Conservation (phyloP, 768 basidiomycete species). For the Artomyces pyxidatus region DNA sequence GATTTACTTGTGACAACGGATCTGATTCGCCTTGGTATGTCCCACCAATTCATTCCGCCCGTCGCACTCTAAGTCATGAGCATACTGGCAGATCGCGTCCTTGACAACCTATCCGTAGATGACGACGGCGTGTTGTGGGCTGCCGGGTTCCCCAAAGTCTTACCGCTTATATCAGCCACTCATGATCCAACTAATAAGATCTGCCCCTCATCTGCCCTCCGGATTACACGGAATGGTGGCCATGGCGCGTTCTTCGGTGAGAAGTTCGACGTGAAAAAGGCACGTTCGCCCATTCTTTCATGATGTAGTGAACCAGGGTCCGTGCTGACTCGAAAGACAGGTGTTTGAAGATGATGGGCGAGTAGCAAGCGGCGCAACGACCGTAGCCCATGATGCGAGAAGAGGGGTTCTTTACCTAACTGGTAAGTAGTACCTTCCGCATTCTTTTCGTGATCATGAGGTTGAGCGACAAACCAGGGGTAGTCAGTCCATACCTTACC, state of each 20-base stretch:
- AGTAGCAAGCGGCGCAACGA: constrained; percentile 47
- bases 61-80: not conserved
- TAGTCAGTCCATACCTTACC: no score
- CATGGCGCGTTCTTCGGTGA: constrained; percentile 46
- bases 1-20: constrained; percentile 49
- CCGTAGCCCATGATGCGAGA: constrained; percentile 45
- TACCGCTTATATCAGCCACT: constrained; percentile 33
- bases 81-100: constrained; percentile 29
- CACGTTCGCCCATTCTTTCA: constrained; percentile 14
- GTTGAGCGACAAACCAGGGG: not conserved
- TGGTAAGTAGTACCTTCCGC: not conserved
- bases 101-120: constrained; percentile 61
- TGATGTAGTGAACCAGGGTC: not conserved
- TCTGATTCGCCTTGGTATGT: constrained; percentile 42
- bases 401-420: constrained; percentile 44
- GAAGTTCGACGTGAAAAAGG: constrained; percentile 54
- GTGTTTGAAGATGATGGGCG: constrained; percentile 62
- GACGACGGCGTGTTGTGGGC: constrained; percentile 53
- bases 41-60: constrained; percentile 2
- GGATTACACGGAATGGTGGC: constrained; percentile 46
- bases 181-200: constrained; percentile 28
- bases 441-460: no score
- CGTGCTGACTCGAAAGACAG: constrained; percentile 25
- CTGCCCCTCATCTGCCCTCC: constrained; percentile 42
- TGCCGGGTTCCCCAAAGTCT: constrained; percentile 40